Percentiles rank a stretch among this genome's conserved stretches.
phyloP scores from a whole-genome alignment of 495 filamentous ascomycete species.

The Xanthoparmelia taractica region DNA sequence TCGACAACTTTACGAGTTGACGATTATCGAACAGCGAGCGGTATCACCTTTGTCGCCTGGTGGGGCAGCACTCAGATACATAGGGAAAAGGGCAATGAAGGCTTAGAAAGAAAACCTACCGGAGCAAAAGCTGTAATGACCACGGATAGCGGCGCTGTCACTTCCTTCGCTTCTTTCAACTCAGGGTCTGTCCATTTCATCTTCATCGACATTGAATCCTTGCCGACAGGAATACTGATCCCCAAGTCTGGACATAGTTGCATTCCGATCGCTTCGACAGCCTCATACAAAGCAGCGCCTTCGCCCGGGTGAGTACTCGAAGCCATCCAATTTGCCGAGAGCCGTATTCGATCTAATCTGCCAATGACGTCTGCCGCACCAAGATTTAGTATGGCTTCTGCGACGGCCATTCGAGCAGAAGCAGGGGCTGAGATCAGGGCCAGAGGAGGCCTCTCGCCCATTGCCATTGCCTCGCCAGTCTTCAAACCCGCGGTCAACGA shows the following conservation, averaged over 20 bases:
- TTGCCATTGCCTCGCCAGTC: constrained; percentile 49
- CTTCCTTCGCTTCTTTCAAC: constrained; percentile 62
- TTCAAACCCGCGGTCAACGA: constrained; percentile 62
- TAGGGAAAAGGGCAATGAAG: no score
- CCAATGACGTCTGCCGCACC: constrained; percentile 76
- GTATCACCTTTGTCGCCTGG: no score
- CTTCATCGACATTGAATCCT: constrained; percentile 99
- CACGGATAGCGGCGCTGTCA: constrained; percentile 83
- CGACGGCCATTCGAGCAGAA: constrained; percentile 95
- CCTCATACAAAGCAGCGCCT: constrained; percentile 87
- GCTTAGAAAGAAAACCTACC: no score
- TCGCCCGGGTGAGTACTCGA: constrained; percentile 64
- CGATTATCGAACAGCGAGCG: no score
- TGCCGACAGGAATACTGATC: constrained; percentile 89
- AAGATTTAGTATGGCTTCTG: constrained; percentile 86
- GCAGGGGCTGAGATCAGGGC: constrained; percentile 86
- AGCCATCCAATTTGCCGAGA: constrained; percentile 92
- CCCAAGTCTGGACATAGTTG: constrained; percentile 78
- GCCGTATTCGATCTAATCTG: constrained; percentile 68
- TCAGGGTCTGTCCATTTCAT: constrained; percentile 82
- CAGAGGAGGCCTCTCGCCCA: constrained; percentile 68
- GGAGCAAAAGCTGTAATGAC: constrained; percentile 85
- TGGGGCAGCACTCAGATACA: no score
- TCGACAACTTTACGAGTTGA: no score
- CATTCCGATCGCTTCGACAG: constrained; percentile 85